Evolutionary conservation across 805 yeast species (phyloP).

Genomic region (Spathaspora sp.): DNA sequence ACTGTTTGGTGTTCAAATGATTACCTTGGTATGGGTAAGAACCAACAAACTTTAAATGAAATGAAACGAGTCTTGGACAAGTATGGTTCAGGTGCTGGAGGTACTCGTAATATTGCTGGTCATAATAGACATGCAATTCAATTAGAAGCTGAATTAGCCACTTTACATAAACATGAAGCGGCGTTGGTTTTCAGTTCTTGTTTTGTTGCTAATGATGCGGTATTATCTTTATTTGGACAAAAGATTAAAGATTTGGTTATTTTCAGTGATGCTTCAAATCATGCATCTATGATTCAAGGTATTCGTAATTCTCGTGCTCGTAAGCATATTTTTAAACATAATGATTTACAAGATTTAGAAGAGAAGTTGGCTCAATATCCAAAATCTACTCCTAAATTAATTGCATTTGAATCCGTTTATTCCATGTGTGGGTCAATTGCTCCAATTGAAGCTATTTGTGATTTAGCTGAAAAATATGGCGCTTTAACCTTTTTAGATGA

Average conservation of each 20-base stretch:
- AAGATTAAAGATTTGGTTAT: slow-evolving; percentile 86
- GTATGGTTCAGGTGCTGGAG: slow-evolving; percentile 99
- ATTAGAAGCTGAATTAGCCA: slow-evolving; percentile 83
- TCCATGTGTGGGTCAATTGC: slow-evolving; percentile 98
- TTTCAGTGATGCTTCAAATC: slow-evolving; percentile 90
- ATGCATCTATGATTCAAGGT: slow-evolving; percentile 97
- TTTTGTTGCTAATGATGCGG: slow-evolving; percentile 95
- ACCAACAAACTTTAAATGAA: slow-evolving; percentile 63
- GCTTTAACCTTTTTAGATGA: slow-evolving; percentile 96
- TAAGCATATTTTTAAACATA: slow-evolving; percentile 90
- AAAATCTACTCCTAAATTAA: slow-evolving; percentile 82
- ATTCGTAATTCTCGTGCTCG: slow-evolving; percentile 84
- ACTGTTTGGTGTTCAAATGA: slow-evolving; percentile 99
- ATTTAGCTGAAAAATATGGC: slow-evolving; percentile 95
- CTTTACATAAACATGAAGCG: slow-evolving; percentile 90
- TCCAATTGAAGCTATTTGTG: slow-evolving; percentile 89
- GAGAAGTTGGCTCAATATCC: slow-evolving; percentile 75
- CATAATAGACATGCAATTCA: slow-evolving; percentile 88
- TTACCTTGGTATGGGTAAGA: slow-evolving; percentile 91
- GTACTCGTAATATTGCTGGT: slow-evolving; percentile 98
- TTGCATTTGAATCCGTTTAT: slow-evolving; percentile 95
- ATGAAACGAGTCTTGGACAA: slow-evolving; percentile 79
- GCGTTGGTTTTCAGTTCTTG: slow-evolving; percentile 95
- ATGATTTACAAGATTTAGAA: slow-evolving; percentile 83
- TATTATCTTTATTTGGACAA: slow-evolving; percentile 85